A percentile compares a stretch with the other conserved stretches of the same genome.
Conservation (phyloP, 2,329 filamentous ascomycete species). For the Pseudocercospora fuligena region DNA sequence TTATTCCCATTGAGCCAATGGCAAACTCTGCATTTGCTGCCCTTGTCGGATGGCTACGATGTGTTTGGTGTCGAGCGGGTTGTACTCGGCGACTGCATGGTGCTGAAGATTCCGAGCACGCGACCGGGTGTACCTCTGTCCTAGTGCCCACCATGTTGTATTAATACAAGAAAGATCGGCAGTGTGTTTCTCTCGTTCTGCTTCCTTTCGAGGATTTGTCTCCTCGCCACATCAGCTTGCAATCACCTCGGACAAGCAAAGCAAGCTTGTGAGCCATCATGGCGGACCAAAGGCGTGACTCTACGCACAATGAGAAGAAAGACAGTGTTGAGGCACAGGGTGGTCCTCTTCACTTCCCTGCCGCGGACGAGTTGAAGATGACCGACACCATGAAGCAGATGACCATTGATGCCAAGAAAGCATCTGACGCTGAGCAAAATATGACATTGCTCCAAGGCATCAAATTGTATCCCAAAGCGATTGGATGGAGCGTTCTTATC, state of each 20-base stretch:
- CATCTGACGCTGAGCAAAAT: conserved; percentile 55
- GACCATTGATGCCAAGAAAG: conserved; percentile 49
- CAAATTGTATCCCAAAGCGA: conserved; percentile 82
- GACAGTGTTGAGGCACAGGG: conserved; percentile 15
- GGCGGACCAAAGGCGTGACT: neutral
- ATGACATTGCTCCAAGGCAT: conserved; percentile 73
- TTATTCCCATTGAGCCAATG: conserved; percentile 7
- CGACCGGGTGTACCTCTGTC: conserved; percentile 4
- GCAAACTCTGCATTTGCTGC: neutral
- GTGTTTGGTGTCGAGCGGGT: neutral
- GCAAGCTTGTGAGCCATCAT: conserved; percentile 9
- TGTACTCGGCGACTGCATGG: conserved; percentile 6
- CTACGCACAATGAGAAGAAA: conserved; percentile 8
- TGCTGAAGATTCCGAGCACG: conserved; percentile 8
- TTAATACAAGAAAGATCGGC: conserved; percentile 6
- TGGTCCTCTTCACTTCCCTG: conserved; percentile 28
- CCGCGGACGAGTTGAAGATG: conserved; percentile 39
- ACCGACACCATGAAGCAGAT: conserved; percentile 36
- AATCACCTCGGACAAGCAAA: neutral
- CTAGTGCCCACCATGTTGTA: conserved; percentile 6
- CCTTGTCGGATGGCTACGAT: neutral
- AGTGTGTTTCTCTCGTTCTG: conserved; percentile 1
- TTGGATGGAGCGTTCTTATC: conserved; percentile 81
- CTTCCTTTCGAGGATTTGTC: conserved; percentile 10
- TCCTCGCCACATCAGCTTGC: conserved; percentile 6